Conservation (phyloP, 176 grass and related monocot genomes). For the Juncus inflexus region DNA sequence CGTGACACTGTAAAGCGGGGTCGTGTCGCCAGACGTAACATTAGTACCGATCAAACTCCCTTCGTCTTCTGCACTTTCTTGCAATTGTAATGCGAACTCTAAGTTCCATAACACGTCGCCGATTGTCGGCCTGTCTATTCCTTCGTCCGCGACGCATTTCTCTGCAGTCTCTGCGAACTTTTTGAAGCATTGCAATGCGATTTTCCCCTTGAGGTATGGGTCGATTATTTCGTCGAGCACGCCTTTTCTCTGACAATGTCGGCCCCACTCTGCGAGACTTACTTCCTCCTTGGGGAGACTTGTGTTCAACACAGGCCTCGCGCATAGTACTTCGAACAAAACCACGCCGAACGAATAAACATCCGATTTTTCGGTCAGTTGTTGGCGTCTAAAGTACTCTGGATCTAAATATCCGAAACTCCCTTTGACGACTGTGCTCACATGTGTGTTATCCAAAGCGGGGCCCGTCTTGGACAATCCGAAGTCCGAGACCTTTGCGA, state of each 20-base stretch:
- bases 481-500: slow-evolving; percentile 70
- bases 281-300: slow-evolving; percentile 54
- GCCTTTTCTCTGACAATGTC: slow-evolving; percentile 53
- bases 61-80: slow-evolving; percentile 46
- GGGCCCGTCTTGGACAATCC: slow-evolving; percentile 56
- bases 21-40: slow-evolving; percentile 24
- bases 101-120: slow-evolving; percentile 75
- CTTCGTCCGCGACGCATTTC: slow-evolving; percentile 51
- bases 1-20: slow-evolving; percentile 4
- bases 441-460: slow-evolving; percentile 45
- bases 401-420: slow-evolving; percentile 74
- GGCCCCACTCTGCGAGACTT: slow-evolving; percentile 73
- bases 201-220: slow-evolving; percentile 46
- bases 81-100: slow-evolving; percentile 63
- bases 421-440: slow-evolving; percentile 72
- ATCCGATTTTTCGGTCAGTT: slow-evolving; percentile 72
- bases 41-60: slow-evolving; percentile 21
- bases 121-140: slow-evolving; percentile 52
- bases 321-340: slow-evolving; percentile 59
- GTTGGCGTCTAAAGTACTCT: slow-evolving; percentile 58
- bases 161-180: slow-evolving; percentile 55
- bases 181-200: slow-evolving; percentile 48
- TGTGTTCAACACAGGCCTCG: slow-evolving; percentile 36
- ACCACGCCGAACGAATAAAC: slow-evolving; percentile 82
- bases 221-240: slow-evolving; percentile 54